Evolutionary conservation across 2,329 filamentous ascomycete genomes (phyloP).

Genomic region (Drechslera avenae): DNA sequence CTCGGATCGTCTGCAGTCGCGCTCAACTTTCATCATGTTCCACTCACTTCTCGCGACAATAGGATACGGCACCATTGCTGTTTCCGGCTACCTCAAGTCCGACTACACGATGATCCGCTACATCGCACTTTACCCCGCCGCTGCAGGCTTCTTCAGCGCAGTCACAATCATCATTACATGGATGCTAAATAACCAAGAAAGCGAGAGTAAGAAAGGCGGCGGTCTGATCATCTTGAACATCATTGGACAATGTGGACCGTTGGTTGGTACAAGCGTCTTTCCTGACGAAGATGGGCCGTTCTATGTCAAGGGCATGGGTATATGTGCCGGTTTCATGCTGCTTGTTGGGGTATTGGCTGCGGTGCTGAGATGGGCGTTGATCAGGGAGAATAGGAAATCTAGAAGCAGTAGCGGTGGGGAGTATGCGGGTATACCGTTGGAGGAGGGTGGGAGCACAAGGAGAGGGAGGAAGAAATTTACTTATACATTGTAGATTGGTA

Average conservation of each 20-base stretch:
- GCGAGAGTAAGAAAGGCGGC: conserved; percentile 70
- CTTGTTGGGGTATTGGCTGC: conserved; percentile 52
- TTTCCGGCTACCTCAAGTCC: conserved; percentile 57
- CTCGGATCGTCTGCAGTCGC: conserved; percentile 69
- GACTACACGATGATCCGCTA: conserved; percentile 61
- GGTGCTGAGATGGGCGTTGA: conserved; percentile 50
- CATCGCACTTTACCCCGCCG: conserved; percentile 76
- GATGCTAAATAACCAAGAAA: conserved; percentile 84
- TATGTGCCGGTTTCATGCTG: conserved; percentile 59
- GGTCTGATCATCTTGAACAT: conserved; percentile 82
- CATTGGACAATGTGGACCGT: conserved; percentile 78
- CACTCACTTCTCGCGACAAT: conserved; percentile 69
- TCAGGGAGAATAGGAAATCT: conserved; percentile 32
- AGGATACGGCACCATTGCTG: conserved; percentile 66
- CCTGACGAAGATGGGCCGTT: conserved; percentile 56
- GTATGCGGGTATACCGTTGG: conserved; percentile 37
- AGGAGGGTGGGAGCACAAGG: conserved; percentile 24
- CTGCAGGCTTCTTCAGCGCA: conserved; percentile 81
- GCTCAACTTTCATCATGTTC: conserved; percentile 69
- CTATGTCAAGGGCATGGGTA: conserved; percentile 57
- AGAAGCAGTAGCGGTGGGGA: conserved; percentile 13
- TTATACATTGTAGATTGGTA: conserved; percentile 34
- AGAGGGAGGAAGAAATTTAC: conserved; percentile 28
- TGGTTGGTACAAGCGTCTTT: conserved; percentile 62
- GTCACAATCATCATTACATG: conserved; percentile 86